A percentile compares a stretch with the other conserved stretches of the same genome.
Evolutionary conservation across 306 rosid species (phyloP).

Genomic region (Glycine latifolia): DNA sequence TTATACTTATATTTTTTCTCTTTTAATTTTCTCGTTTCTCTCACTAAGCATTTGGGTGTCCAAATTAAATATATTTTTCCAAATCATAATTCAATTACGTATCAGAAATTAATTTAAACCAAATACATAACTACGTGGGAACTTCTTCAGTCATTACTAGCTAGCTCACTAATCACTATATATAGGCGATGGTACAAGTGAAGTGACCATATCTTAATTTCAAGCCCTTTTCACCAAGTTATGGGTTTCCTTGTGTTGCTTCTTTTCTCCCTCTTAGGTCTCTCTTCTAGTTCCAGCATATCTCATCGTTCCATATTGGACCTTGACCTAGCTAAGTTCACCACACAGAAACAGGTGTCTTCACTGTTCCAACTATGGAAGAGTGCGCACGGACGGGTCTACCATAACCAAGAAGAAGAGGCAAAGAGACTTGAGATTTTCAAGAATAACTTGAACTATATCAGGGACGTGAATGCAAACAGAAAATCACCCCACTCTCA

Average conservation of each 20-base stretch:
- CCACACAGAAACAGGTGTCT: slow-evolving; percentile 24
- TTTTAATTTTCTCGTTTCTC: no score
- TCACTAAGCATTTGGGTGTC: no score
- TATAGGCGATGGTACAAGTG: not conserved
- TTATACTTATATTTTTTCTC: no score
- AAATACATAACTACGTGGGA: not conserved
- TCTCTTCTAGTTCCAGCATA: slow-evolving; percentile 35
- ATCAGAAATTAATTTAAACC: not conserved
- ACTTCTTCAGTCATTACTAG: not conserved
- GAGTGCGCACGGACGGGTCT: slow-evolving; percentile 49
- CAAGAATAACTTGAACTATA: slow-evolving; percentile 47
- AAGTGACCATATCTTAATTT: not conserved
- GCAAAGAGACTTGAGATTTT: slow-evolving; percentile 38
- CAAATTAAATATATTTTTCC: no score
- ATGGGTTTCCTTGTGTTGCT: slow-evolving; percentile 9
- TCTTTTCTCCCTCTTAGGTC: slow-evolving; percentile 25
- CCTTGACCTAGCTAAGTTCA: not conserved
- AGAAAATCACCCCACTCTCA: slow-evolving; percentile 16
- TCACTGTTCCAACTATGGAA: slow-evolving; percentile 58
- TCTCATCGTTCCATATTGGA: slow-evolving; percentile 34
- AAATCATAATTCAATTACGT: not conserved
- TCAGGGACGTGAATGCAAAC: slow-evolving; percentile 52
- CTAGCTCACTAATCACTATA: not conserved
- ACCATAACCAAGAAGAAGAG: slow-evolving; percentile 51
- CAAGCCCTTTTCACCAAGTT: not conserved